Evolutionary conservation across 148 eudicot genomes (phyloP).

Genomic region (Fagopyrum homotropicum): DNA sequence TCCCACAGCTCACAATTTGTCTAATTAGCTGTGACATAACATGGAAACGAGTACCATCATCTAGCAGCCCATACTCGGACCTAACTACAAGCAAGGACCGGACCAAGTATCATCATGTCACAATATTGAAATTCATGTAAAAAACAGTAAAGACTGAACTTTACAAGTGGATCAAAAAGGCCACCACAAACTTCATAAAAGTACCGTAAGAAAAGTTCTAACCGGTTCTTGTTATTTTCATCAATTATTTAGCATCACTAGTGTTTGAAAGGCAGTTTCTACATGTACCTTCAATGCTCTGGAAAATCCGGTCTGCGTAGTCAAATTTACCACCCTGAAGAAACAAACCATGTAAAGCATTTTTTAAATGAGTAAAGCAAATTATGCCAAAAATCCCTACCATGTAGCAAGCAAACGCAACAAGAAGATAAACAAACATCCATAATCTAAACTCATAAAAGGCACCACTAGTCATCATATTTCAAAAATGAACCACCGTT

Average conservation of each 20-base stretch:
- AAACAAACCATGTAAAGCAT: conserved; percentile 12
- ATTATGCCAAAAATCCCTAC: neutral
- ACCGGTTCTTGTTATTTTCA: conserved; percentile 5
- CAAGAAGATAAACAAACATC: too few species aligned
- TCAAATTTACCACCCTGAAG: conserved; percentile 97
- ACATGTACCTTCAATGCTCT: conserved; percentile 85
- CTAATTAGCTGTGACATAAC: conserved; percentile 85
- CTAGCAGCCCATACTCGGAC: conserved; percentile 71
- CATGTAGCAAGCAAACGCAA: too few species aligned
- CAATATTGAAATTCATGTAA: neutral
- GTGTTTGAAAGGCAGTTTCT: conserved; percentile 89
- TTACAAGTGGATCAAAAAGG: neutral
- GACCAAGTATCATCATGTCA: conserved; percentile 14
- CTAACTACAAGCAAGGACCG: conserved; percentile 90
- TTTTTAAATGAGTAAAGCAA: neutral
- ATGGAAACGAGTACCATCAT: conserved; percentile 23
- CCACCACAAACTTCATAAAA: too few species aligned
- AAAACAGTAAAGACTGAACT: conserved; percentile 1
- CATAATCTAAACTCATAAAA: too few species aligned
- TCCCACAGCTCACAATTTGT: conserved; percentile 82
- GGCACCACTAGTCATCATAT: too few species aligned
- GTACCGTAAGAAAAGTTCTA: too few species aligned
- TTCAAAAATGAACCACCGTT: too few species aligned
- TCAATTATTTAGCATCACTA: conserved; percentile 93
- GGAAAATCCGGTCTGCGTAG: conserved; percentile 98